Evolutionary conservation across 768 basidiomycete species (phyloP).

Genomic region (Hericium rajendrae): DNA sequence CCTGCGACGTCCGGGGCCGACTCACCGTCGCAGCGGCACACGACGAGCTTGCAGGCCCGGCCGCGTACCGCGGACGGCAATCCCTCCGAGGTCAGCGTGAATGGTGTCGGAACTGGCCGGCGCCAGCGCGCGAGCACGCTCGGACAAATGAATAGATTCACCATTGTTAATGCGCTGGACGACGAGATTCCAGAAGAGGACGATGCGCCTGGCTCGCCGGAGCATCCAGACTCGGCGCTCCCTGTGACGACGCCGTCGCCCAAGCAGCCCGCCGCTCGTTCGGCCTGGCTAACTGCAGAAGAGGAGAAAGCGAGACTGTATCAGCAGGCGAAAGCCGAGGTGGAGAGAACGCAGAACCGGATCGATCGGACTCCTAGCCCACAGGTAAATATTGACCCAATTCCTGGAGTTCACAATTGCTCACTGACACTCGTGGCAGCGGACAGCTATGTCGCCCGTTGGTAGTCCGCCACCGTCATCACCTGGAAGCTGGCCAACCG

Average conservation of each 20-base stretch:
- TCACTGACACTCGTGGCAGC: slow-evolving; percentile 9
- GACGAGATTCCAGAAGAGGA: slow-evolving; percentile 33
- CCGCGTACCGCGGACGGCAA: slow-evolving; percentile 7
- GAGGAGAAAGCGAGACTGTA: slow-evolving; percentile 36
- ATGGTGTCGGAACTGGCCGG: slow-evolving; percentile 11
- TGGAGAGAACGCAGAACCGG: slow-evolving; percentile 29
- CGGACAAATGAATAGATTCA: slow-evolving; percentile 23
- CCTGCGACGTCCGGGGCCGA: not conserved
- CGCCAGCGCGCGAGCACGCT: slow-evolving; percentile 25
- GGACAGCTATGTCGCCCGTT: slow-evolving; percentile 11
- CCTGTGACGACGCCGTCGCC: not conserved
- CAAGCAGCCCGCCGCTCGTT: not conserved
- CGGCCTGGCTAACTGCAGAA: slow-evolving; percentile 27
- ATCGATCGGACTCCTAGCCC: slow-evolving; percentile 20
- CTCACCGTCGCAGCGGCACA: slow-evolving; percentile 21
- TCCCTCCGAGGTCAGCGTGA: slow-evolving; percentile 6
- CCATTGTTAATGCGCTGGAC: slow-evolving; percentile 33
- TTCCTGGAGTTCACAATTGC: slow-evolving; percentile 4
- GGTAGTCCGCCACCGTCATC: not conserved
- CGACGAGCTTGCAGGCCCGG: not conserved
- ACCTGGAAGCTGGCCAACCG: slow-evolving; percentile 44
- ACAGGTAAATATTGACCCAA: slow-evolving; percentile 13
- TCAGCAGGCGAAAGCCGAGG: slow-evolving; percentile 29
- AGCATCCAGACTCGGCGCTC: not conserved
- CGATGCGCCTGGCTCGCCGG: slow-evolving; percentile 22